Percentiles rank a stretch among this genome's conserved stretches.
These are phyloP conservation scores for Venturia oleaginea DNA, from an alignment of 2,329 filamentous ascomycete species.

Conservation along the genomic window DNA sequence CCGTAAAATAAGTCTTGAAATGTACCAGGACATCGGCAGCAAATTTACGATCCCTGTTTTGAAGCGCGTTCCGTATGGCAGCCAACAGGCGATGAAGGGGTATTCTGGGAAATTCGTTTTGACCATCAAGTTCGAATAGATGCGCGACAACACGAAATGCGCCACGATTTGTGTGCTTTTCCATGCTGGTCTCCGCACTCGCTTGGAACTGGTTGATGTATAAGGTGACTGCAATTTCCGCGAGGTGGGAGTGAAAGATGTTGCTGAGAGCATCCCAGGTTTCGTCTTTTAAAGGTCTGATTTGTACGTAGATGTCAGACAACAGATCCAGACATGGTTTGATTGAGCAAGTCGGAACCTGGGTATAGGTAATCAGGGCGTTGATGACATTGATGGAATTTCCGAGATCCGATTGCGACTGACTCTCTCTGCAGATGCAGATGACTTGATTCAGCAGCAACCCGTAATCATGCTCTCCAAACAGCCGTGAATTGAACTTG, in stretches of 20 bases:
- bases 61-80: slow-evolving; percentile 13
- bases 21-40: slow-evolving; percentile 7
- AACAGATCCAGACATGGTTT: slow-evolving; percentile 60
- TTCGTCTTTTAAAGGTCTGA: slow-evolving; percentile 50
- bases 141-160: slow-evolving; percentile 48
- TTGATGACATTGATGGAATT: slow-evolving; percentile 61
- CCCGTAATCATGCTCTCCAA: slow-evolving; percentile 52
- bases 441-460: slow-evolving; percentile 54
- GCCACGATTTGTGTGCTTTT: slow-evolving; percentile 41
- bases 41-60: neutral
- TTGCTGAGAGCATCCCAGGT: slow-evolving; percentile 64
- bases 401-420: slow-evolving; percentile 53
- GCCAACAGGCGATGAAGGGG: slow-evolving; percentile 15
- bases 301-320: slow-evolving; percentile 61
- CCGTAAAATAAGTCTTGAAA: neutral
- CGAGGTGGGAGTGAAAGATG: slow-evolving; percentile 64
- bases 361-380: slow-evolving; percentile 61
- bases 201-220: slow-evolving; percentile 48
- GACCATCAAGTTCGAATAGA: slow-evolving; percentile 14
- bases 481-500: slow-evolving; percentile 66
- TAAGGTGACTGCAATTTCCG: slow-evolving; percentile 57
- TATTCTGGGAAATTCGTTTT: slow-evolving; percentile 15
- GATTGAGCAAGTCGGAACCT: slow-evolving; percentile 55
- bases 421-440: slow-evolving; percentile 59
- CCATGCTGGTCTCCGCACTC: slow-evolving; percentile 29